Conservation (phyloP, 306 rosid species). For the Senna tora region DNA sequence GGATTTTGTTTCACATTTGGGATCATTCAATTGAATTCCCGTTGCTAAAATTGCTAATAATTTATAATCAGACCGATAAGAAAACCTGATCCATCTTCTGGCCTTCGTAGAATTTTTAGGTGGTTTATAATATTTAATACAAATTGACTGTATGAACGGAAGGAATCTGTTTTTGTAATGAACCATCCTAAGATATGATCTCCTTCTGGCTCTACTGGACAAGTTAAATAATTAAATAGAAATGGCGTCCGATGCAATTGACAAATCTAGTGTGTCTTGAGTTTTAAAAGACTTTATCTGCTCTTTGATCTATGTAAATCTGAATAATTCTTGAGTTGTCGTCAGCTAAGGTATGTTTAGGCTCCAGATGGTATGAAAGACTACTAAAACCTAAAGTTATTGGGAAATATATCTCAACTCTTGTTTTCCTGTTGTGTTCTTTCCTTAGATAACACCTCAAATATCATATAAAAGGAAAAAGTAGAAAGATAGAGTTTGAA, state of each 20-base stretch:
- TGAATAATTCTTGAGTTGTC: not conserved
- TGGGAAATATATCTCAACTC: not conserved
- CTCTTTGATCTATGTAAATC: not conserved
- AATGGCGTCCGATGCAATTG: not conserved
- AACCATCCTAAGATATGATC: not conserved
- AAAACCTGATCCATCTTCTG: slow-evolving; percentile 9
- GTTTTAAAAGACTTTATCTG: not conserved
- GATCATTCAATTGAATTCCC: too few relatives aligned
- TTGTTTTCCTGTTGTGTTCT: not conserved
- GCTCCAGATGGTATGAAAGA: not conserved
- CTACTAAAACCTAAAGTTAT: not conserved
- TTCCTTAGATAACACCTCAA: not conserved
- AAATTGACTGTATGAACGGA: slow-evolving; percentile 4
- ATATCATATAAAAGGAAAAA: slow-evolving; percentile 19
- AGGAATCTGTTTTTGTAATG: not conserved
- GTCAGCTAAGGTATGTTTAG: not conserved
- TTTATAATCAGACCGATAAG: not conserved
- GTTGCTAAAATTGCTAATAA: too few relatives aligned
- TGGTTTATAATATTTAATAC: not conserved
- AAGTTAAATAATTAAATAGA: not conserved
- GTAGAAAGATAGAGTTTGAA: not conserved
- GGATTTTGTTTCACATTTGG: too few relatives aligned
- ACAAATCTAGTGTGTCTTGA: not conserved
- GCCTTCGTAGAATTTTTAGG: slow-evolving; percentile 1
- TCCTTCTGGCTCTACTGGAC: not conserved